These are phyloP conservation scores for Coniophora puteana DNA, from an alignment of 1,284 basidiomycete species.

Conservation along the genomic window DNA sequence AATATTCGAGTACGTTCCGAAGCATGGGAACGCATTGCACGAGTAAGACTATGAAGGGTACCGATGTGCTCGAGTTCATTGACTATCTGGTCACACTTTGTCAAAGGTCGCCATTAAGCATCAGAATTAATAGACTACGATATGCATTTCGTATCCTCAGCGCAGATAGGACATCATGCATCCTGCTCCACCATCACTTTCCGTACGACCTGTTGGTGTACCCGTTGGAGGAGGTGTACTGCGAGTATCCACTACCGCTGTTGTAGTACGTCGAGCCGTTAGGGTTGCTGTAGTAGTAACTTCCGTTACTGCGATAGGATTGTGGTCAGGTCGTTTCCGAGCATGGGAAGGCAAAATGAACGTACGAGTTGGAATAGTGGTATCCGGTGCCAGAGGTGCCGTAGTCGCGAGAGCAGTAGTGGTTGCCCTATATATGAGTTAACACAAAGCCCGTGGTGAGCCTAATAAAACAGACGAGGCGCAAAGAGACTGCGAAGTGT, in stretches of 20 bases:
- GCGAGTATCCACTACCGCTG: constrained; percentile 40
- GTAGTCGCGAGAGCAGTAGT: constrained; percentile 49
- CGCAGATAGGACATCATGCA: no score
- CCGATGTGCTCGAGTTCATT: no score
- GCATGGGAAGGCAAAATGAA: constrained; percentile 3
- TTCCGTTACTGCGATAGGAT: constrained; percentile 37
- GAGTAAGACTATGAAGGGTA: no score
- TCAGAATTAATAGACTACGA: no score
- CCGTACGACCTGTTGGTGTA: constrained; percentile 25
- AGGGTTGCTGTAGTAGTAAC: constrained; percentile 59
- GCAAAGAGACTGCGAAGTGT: no score
- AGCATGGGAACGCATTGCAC: no score
- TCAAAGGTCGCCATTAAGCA: no score
- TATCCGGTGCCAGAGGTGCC: constrained; percentile 39
- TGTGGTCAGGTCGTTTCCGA: neutral
- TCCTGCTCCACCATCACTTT: no score
- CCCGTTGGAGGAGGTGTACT: constrained; percentile 51
- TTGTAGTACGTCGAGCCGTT: constrained; percentile 61
- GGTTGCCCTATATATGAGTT: constrained; percentile 42
- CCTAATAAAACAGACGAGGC: neutral
- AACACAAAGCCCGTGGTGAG: constrained; percentile 1
- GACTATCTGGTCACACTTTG: no score
- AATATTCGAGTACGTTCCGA: no score
- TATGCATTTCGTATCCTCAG: no score
- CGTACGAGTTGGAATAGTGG: constrained; percentile 56